Conservation (phyloP, 2,329 filamentous ascomycete genomes). For the Sclerotinia subarctica region DNA sequence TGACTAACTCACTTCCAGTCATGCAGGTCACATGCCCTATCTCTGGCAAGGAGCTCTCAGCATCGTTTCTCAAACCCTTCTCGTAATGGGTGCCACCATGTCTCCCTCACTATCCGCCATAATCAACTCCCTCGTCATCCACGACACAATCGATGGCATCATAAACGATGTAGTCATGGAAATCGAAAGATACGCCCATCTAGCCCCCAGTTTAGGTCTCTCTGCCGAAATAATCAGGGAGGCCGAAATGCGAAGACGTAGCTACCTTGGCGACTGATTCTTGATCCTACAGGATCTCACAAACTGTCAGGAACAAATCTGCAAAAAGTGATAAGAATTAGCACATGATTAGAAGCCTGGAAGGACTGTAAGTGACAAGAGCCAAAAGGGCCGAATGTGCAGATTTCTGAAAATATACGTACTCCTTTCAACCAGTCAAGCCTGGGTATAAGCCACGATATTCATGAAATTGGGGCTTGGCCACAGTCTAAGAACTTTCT, state of each 20-base stretch:
- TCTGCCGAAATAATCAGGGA: conserved; percentile 80
- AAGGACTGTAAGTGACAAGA: background rate
- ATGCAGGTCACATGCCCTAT: conserved; percentile 80
- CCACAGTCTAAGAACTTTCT: background rate
- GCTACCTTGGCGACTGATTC: conserved; percentile 48
- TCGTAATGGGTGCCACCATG: conserved; percentile 84
- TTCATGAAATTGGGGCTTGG: background rate
- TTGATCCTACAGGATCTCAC: background rate
- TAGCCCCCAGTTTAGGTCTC: conserved; percentile 72
- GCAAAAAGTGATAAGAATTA: background rate
- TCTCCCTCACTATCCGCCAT: conserved; percentile 66
- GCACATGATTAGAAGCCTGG: background rate
- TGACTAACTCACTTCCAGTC: conserved; percentile 46
- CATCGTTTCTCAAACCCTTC: conserved; percentile 75
- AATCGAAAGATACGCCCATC: conserved; percentile 68
- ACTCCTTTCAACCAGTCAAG: background rate
- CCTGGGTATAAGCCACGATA: conserved; percentile 3
- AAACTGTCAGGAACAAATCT: background rate
- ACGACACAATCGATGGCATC: conserved; percentile 67
- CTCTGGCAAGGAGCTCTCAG: conserved; percentile 82
- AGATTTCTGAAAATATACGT: background rate
- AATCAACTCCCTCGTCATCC: conserved; percentile 55
- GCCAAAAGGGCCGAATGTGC: conserved; percentile 6
- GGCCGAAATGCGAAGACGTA: conserved; percentile 67
- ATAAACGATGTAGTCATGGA: conserved; percentile 75